phyloP scores from a whole-genome alignment of 2,329 filamentous ascomycete genomes.

The Arachnomyces sp. region DNA sequence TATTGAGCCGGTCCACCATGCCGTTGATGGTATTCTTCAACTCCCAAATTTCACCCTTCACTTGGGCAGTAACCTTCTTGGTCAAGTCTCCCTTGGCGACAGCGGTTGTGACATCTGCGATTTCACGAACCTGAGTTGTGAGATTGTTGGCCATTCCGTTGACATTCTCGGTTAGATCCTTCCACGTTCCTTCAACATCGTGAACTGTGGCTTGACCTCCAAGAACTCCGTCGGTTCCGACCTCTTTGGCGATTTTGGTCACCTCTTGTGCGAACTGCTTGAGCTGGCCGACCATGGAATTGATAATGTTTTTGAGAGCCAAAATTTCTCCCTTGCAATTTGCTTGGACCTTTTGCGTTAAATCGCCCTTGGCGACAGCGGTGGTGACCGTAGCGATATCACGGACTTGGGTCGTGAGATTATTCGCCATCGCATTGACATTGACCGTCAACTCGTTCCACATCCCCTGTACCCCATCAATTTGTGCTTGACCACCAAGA shows the following conservation, averaged over 20 bases:
- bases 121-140: constrained; percentile 94
- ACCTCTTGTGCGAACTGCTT: constrained; percentile 96
- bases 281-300: constrained; percentile 97
- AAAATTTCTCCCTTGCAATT: constrained; percentile 87
- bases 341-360: constrained; percentile 94
- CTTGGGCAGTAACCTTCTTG: constrained; percentile 91
- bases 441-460: constrained; percentile 84
- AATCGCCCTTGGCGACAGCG: constrained; percentile 69
- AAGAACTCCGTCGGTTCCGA: constrained; percentile 89
- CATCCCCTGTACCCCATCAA: constrained; percentile 78
- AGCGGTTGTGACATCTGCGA: constrained; percentile 91
- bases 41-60: constrained; percentile 87
- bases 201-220: constrained; percentile 94
- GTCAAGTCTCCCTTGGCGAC: constrained; percentile 91
- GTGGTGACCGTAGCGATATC: constrained; percentile 81
- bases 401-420: constrained; percentile 79
- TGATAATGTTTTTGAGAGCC: constrained; percentile 95
- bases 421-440: constrained; percentile 82
- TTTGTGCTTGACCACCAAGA: constrained; percentile 72
- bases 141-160: constrained; percentile 99
- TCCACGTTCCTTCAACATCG: constrained; percentile 95
- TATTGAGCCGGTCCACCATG: constrained; percentile 59
- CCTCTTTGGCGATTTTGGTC: constrained; percentile 90
- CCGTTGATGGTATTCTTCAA: constrained; percentile 81
- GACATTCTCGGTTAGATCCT: constrained; percentile 88